A percentile compares a stretch with the other conserved stretches of the same genome.
Evolutionary conservation across 1,284 basidiomycete genomes (phyloP).

Genomic region (Lentinula novae-zelandiae): DNA sequence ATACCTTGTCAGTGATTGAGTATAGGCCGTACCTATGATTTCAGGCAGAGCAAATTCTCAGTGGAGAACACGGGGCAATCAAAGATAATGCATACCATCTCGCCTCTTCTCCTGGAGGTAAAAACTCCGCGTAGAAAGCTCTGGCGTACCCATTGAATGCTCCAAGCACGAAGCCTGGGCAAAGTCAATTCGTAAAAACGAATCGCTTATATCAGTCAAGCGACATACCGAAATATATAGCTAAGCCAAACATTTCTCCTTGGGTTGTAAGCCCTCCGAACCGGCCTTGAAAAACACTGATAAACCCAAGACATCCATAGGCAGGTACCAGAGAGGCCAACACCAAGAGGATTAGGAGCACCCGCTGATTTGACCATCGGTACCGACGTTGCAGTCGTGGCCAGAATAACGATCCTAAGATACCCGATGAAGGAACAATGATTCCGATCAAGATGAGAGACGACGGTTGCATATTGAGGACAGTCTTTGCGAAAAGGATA

Average conservation of each 20-base stretch:
- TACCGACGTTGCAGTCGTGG: constrained; percentile 54
- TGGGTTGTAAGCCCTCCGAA: constrained; percentile 76
- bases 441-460: constrained; percentile 71
- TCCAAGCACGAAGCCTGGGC: constrained; percentile 63
- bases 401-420: constrained; percentile 71
- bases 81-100: constrained; percentile 52
- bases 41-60: neutral
- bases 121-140: constrained; percentile 73
- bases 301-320: constrained; percentile 81
- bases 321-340: constrained; percentile 69
- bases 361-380: constrained; percentile 61
- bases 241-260: constrained; percentile 81
- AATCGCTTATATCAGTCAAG: neutral
- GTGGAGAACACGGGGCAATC: neutral
- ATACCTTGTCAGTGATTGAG: constrained; percentile 84
- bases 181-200: neutral
- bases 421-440: constrained; percentile 65
- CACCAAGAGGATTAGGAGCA: constrained; percentile 66
- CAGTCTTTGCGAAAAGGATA: constrained; percentile 79
- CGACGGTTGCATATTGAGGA: constrained; percentile 68
- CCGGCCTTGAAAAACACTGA: constrained; percentile 46
- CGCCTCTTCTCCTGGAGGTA: constrained; percentile 78
- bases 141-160: constrained; percentile 81
- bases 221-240: constrained; percentile 71
- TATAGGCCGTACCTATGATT: constrained; percentile 51